These are phyloP conservation scores for Amanita polypyramis DNA, from an alignment of 768 basidiomycete species.

Conservation along the genomic window DNA sequence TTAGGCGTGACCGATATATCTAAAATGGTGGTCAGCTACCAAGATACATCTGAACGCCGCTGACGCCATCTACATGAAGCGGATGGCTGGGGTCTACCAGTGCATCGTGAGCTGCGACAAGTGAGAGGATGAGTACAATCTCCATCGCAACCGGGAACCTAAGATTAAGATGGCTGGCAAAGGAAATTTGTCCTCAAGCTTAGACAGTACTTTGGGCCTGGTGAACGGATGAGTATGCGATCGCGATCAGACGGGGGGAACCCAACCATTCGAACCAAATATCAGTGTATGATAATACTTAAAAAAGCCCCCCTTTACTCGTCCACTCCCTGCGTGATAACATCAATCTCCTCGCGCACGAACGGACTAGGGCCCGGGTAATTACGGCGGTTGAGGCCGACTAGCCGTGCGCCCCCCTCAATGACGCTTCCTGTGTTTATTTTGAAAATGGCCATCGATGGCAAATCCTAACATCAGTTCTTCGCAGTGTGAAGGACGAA, in stretches of 20 bases:
- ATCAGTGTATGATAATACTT: conserved; percentile 79
- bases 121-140: not conserved
- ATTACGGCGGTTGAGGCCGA: too few species aligned
- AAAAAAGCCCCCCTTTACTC: too few species aligned
- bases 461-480: too few species aligned
- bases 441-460: too few species aligned
- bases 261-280: conserved; percentile 73
- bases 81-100: conserved; percentile 67
- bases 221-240: conserved; percentile 4
- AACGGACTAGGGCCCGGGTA: too few species aligned
- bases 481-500: too few species aligned
- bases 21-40: conserved; percentile 27
- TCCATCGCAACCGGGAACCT: conserved; percentile 19
- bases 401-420: too few species aligned
- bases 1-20: not conserved
- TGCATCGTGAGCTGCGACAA: conserved; percentile 45
- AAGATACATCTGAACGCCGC: conserved; percentile 64
- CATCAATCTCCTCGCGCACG: too few species aligned
- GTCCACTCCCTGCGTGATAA: too few species aligned
- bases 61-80: conserved; percentile 46
- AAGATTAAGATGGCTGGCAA: conserved; percentile 63
- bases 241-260: not conserved
- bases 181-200: conserved; percentile 44
- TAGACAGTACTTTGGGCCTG: conserved; percentile 51
- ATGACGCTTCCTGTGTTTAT: too few species aligned